Percentiles rank a stretch among this genome's conserved stretches.
phyloP scores from a whole-genome alignment of 768 basidiomycete species.

The Dictyophora rubrovolvata region DNA sequence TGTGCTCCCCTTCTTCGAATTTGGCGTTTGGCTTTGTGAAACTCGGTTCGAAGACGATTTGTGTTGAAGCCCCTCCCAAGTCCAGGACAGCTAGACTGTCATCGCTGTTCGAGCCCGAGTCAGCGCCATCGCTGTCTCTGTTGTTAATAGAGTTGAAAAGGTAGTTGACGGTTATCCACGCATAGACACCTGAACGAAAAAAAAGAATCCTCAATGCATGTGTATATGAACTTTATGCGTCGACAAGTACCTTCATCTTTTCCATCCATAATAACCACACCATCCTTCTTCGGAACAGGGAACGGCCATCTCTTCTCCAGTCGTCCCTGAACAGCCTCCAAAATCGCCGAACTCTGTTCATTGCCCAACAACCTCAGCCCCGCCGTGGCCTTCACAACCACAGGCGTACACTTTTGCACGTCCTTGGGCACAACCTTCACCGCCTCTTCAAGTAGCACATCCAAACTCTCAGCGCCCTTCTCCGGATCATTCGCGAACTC shows the following conservation, averaged over 20 bases:
- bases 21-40: slow-evolving; percentile 31
- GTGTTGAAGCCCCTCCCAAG: slow-evolving; percentile 93
- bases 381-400: slow-evolving; percentile 90
- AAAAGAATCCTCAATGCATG: background rate
- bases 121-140: slow-evolving; percentile 9
- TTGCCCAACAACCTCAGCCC: slow-evolving; percentile 67
- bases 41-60: slow-evolving; percentile 90
- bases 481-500: slow-evolving; percentile 44
- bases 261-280: slow-evolving; percentile 89
- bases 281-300: slow-evolving; percentile 43
- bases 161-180: slow-evolving; percentile 98
- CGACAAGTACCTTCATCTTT: slow-evolving; percentile 64
- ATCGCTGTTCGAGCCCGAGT: slow-evolving; percentile 22
- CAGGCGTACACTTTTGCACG: slow-evolving; percentile 64
- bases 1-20: slow-evolving; percentile 80
- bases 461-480: slow-evolving; percentile 70
- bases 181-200: slow-evolving; percentile 51
- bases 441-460: slow-evolving; percentile 74
- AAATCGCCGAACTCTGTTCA: slow-evolving; percentile 54
- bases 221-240: background rate
- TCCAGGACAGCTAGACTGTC: slow-evolving; percentile 85
- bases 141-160: slow-evolving; percentile 62
- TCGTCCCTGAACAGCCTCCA: slow-evolving; percentile 58
- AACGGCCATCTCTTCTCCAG: slow-evolving; percentile 61
- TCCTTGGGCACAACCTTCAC: slow-evolving; percentile 60